Conservation (phyloP, 495 filamentous ascomycete species). For the Talaromyces wortmannii region DNA sequence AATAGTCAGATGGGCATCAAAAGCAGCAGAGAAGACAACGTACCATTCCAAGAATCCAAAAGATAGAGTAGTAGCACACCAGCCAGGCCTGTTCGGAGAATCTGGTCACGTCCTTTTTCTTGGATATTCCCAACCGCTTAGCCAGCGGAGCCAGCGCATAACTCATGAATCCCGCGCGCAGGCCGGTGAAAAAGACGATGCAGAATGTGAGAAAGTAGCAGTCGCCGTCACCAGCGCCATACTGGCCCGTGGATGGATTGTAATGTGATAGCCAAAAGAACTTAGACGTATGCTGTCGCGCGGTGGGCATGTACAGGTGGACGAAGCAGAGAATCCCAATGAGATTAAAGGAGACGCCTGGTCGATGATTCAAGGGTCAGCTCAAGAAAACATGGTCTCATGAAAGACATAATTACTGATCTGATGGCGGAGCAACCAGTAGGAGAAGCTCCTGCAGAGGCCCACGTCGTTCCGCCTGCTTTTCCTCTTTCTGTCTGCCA, state of each 20-base stretch:
- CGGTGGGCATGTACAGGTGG: conserved; percentile 59
- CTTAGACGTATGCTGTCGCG: conserved; percentile 57
- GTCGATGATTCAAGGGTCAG: neutral
- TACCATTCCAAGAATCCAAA: conserved; percentile 72
- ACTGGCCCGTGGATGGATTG: conserved; percentile 50
- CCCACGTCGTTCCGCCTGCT: neutral
- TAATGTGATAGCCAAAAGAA: conserved; percentile 70
- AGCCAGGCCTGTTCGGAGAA: conserved; percentile 85
- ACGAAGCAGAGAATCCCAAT: conserved; percentile 10
- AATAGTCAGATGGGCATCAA: conserved; percentile 13
- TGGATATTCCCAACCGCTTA: conserved; percentile 49
- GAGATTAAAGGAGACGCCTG: conserved; percentile 2
- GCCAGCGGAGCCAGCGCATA: conserved; percentile 69
- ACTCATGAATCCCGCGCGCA: conserved; percentile 66
- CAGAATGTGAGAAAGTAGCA: conserved; percentile 59
- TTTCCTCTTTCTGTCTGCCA: neutral
- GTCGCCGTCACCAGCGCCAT: conserved; percentile 62
- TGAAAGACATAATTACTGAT: neutral
- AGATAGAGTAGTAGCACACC: conserved; percentile 59
- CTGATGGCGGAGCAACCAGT: neutral
- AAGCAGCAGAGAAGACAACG: conserved; percentile 13
- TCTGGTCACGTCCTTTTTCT: conserved; percentile 53
- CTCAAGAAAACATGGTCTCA: no score
- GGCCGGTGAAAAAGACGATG: conserved; percentile 67
- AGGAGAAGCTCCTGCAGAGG: neutral